phyloP scores from a whole-genome alignment of 2,329 filamentous ascomycete species.

The Colletotrichum spaethianum region DNA sequence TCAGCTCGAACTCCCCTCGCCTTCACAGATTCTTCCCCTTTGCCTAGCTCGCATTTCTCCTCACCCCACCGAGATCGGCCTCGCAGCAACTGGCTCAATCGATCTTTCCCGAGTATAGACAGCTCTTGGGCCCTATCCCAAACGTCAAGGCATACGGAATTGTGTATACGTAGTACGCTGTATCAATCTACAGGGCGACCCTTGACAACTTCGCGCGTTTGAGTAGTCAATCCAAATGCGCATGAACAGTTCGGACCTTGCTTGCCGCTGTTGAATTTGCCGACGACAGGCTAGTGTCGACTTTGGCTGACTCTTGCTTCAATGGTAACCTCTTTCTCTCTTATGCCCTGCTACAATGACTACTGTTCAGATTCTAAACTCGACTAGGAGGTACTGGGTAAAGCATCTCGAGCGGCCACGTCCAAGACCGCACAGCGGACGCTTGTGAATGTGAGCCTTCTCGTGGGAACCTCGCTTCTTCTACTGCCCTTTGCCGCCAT shows the following conservation, averaged over 20 bases:
- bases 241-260: background rate
- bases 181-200: background rate
- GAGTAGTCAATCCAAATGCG: background rate
- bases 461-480: slow-evolving; percentile 57
- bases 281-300: background rate
- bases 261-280: background rate
- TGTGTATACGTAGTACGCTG: background rate
- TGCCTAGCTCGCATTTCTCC: background rate
- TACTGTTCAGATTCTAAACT: background rate
- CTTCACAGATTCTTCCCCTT: background rate
- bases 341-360: background rate
- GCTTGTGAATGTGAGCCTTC: slow-evolving; percentile 62
- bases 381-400: slow-evolving; percentile 32
- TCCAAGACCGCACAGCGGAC: slow-evolving; percentile 66
- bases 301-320: background rate
- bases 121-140: background rate
- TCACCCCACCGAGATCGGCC: background rate
- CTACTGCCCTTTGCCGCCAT: slow-evolving; percentile 64
- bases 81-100: background rate
- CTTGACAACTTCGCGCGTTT: background rate
- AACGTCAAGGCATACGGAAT: background rate
- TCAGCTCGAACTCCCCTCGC: background rate
- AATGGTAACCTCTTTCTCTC: background rate
- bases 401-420: slow-evolving; percentile 56
- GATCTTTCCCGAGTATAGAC: background rate